These are phyloP conservation scores for Penicillium chermesinum DNA, from an alignment of 495 filamentous ascomycete genomes.

Conservation along the genomic window DNA sequence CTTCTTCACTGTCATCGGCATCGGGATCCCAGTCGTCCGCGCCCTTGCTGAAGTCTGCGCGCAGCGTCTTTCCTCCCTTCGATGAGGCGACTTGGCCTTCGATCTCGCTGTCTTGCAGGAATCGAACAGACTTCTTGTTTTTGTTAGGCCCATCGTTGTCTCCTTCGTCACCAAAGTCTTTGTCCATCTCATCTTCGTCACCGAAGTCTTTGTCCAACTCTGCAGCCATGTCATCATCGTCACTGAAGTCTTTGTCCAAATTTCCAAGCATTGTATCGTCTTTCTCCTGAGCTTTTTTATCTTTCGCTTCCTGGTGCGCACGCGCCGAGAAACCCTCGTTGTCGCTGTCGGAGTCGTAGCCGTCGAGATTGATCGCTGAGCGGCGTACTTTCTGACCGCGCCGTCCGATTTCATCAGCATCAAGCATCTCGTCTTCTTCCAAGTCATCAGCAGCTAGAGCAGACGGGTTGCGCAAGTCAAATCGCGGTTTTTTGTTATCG, in stretches of 20 bases:
- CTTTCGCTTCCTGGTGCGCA: constrained; percentile 54
- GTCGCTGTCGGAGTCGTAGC: constrained; percentile 92
- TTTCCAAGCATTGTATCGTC: constrained; percentile 88
- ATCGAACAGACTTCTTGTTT: constrained; percentile 73
- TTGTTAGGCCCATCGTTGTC: constrained; percentile 49
- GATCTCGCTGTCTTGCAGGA: constrained; percentile 71
- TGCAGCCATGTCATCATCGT: constrained; percentile 87
- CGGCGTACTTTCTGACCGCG: constrained; percentile 73
- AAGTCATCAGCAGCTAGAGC: constrained; percentile 73
- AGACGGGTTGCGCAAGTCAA: constrained; percentile 92
- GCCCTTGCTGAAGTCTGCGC: constrained; percentile 48
- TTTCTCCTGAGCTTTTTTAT: constrained; percentile 41
- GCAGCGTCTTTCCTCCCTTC: constrained; percentile 65
- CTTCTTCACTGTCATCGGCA: constrained; percentile 48
- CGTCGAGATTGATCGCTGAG: constrained; percentile 89
- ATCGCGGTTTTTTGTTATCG: constrained; percentile 77
- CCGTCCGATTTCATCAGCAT: constrained; percentile 90
- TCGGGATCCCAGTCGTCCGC: constrained; percentile 38
- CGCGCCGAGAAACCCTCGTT: constrained; percentile 81
- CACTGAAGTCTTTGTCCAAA: too few relatives aligned
- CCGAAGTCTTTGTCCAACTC: constrained; percentile 59
- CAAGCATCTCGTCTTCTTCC: constrained; percentile 76
- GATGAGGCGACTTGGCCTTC: constrained; percentile 75
- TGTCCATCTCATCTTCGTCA: constrained; percentile 50
- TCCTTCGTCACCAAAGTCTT: constrained; percentile 53